Base-by-base conservation (phyloP, 345 rosid genomes). In the Heritiera littoralis region DNA sequence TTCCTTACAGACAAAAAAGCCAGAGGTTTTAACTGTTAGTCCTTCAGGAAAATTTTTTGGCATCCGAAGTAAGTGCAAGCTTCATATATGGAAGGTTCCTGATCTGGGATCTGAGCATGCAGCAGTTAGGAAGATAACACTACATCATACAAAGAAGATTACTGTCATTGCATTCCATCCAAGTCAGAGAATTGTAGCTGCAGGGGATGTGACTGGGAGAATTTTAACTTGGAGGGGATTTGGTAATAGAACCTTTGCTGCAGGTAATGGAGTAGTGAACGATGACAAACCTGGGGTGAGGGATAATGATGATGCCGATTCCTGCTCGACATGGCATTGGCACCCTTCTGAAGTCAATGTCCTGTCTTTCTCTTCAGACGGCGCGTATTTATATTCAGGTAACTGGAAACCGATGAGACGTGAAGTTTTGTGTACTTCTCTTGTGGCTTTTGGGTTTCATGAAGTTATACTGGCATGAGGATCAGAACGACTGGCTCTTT, bases 271-370 rank as follows among this genome's bases (percentile, higher is more conserved):
- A 56, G 56, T 48, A 81, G 65, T 23, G 56, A 83, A 77, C 70
- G 79, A 56, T 81, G 97, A 92, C 70, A 94, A 85, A 55, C 93
- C 98, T 74, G 98, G 97, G n/a, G 98, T 96, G 73, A 87, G 98
- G 83, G 93, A 83, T 74, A 84, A 84, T 78, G 99, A 94, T 90
- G 99, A 95, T 87, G 94, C 98, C 77, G 98, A 92, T 74, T 89
- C 93, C n/a, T 94, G 98, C 69, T 83, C 97, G 74, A 92, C 97
- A 68, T 92, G 97, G 99, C 96, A 90, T 80, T 92, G 96, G 96
- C 99, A 96, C 80, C 87, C 97, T 51, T 76, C 92, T 81, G 87
- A 80, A 85, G 92, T 96, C 12, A 91, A 86, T 70, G 83, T 83
- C 51, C 93, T 96, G 75, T 84, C 80, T 66, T 94, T 96, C 86